Conservation (phyloP, 2,329 filamentous ascomycete species). For the Trichoderma hamatum region DNA sequence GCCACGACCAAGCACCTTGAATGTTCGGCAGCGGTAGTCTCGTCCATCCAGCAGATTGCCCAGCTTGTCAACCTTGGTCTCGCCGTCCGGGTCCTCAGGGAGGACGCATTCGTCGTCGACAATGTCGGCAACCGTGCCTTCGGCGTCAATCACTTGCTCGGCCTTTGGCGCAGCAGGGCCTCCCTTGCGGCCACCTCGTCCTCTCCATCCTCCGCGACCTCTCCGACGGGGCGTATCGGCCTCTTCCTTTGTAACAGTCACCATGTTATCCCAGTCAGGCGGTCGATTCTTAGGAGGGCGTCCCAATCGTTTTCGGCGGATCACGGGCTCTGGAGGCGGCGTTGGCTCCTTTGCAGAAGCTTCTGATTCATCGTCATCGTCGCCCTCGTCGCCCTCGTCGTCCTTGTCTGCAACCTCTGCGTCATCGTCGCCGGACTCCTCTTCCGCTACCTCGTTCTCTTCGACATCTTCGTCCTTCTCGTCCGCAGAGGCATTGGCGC, state of each 20-base stretch:
- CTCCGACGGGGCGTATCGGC: conserved; percentile 63
- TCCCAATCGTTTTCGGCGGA: conserved; percentile 78
- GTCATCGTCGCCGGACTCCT: conserved; percentile 33
- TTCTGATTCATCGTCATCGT: conserved; percentile 44
- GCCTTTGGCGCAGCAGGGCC: conserved; percentile 75
- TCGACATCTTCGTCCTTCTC: conserved; percentile 39
- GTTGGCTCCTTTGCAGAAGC: conserved; percentile 55
- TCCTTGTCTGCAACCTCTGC: conserved; percentile 54
- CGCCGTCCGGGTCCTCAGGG: conserved; percentile 83
- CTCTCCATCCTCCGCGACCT: conserved; percentile 72
- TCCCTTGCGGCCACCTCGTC: conserved; percentile 66
- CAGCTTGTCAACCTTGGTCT: conserved; percentile 89
- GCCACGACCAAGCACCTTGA: conserved; percentile 82
- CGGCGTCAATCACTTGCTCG: conserved; percentile 86
- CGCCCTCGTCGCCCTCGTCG: conserved; percentile 47
- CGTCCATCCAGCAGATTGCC: conserved; percentile 81
- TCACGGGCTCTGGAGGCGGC: conserved; percentile 62
- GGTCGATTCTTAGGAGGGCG: conserved; percentile 84
- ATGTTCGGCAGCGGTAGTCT: conserved; percentile 94
- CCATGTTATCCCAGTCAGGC: conserved; percentile 72
- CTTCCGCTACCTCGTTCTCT: conserved; percentile 52
- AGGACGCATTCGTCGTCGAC: conserved; percentile 89
- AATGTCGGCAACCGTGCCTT: conserved; percentile 89
- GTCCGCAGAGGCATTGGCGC: conserved; percentile 29
- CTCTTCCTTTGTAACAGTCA: conserved; percentile 58